A percentile compares a stretch with the other conserved stretches of the same genome.
Conservation (phyloP, 768 basidiomycete genomes). For the Auricularia sp. region DNA sequence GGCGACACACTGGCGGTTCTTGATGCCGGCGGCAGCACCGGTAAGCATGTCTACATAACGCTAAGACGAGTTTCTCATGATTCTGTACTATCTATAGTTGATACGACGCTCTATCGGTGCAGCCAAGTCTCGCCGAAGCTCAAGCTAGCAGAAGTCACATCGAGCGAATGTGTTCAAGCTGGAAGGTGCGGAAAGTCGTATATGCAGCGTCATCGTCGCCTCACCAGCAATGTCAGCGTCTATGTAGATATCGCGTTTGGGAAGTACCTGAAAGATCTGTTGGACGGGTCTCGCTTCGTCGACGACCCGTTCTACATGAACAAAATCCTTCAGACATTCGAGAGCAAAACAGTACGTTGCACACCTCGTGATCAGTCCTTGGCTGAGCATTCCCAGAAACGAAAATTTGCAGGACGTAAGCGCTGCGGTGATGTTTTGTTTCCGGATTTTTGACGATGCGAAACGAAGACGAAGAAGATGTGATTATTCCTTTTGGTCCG, state of each 20-base stretch:
- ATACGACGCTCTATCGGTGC: background rate
- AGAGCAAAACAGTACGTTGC: background rate
- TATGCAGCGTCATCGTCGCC: background rate
- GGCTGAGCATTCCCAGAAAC: background rate
- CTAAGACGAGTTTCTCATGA: no score
- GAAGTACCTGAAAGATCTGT: background rate
- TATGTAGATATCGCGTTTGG: background rate
- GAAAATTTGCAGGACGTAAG: background rate
- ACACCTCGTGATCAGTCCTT: background rate
- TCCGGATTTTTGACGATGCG: background rate
- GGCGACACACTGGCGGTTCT: background rate
- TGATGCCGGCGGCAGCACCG: background rate
- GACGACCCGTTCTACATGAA: background rate
- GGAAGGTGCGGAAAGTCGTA: background rate
- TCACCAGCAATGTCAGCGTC: background rate
- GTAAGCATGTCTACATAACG: background rate
- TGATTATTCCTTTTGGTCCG: background rate
- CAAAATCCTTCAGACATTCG: background rate
- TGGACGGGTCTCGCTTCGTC: background rate
- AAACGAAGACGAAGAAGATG: background rate
- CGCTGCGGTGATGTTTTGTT: background rate
- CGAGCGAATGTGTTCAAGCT: background rate
- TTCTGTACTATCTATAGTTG: background rate
- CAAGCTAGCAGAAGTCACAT: background rate
- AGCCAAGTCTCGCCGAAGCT: background rate